Evolutionary conservation across 371 early-diverging fungal species (phyloP), one percentile per base, ranked within the genome.

Genomic region (Mortierella sp.): DNA sequence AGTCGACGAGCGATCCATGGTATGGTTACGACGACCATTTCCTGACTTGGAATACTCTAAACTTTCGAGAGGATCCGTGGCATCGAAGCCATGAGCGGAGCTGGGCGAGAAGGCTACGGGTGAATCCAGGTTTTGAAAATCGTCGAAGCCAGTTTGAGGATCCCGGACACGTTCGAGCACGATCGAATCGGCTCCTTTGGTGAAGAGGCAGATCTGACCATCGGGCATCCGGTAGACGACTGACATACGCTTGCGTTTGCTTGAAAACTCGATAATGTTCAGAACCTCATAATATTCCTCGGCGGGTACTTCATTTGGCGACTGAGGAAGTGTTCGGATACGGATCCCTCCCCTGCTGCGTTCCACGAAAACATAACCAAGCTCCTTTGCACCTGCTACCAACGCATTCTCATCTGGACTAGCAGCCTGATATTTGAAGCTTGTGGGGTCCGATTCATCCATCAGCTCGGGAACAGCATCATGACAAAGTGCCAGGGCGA

Each of bases 351-450:
- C 81, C 86, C 54, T 81, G 82, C 56, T 81, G 41, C 97, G 87
- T 27, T 92, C 92, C 44, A 88, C 72, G 71, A 94, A 93, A 0
- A 88, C 84, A 71, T 87, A 96, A 0, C 96, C 96, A 6, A 96
- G 81, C 59, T 89, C 89, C 37, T 87, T 86, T 1, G 96, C 97
- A 3, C 95, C 93, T 1, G 89, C 90, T 0, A 97, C 96, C 47
- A 98, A 80, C 0, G 97, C 97, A 59, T 90, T 93, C 78, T 98
- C 98, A 70, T 98, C 98, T 3, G 98, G 98, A 3, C 95, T 95
- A 7, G 94, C 88, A 0, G 95, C 94, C 75, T 96, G 94, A 80
- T 94, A 97, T 50, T 80, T 85, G 47, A 89, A 78, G 11, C 79
- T 69, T 54, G 81, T 80, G 14, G 80, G 70, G 43, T 86, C 82